These are phyloP conservation scores for Xylariaceae sp. DNA, from an alignment of 2,329 filamentous ascomycete species.

Conservation along the genomic window DNA sequence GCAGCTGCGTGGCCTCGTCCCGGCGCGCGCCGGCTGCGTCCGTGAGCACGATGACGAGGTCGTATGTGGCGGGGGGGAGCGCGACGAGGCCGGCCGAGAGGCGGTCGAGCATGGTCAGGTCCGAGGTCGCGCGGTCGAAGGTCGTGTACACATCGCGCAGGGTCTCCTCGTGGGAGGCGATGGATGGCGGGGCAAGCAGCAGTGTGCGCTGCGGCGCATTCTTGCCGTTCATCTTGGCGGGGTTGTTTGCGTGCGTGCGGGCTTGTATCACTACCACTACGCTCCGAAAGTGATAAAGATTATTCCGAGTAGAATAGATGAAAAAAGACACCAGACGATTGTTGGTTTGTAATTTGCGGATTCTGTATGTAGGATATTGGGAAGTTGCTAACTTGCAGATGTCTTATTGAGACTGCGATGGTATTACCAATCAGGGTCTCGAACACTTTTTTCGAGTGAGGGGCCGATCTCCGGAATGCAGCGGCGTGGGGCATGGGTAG, in stretches of 20 bases:
- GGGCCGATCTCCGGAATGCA: slow-evolving; percentile 24
- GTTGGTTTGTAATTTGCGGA: slow-evolving; percentile 4
- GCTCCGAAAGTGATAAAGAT: too few species aligned
- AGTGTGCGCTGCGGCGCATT: slow-evolving; percentile 62
- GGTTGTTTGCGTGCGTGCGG: not conserved
- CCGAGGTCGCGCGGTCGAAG: slow-evolving; percentile 77
- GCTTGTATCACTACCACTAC: too few species aligned
- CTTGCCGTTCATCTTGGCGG: slow-evolving; percentile 29
- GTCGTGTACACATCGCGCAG: slow-evolving; percentile 73
- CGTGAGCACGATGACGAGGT: slow-evolving; percentile 81
- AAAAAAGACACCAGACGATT: slow-evolving; percentile 3
- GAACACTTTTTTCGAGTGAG: slow-evolving; percentile 17
- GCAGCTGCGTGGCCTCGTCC: slow-evolving; percentile 67
- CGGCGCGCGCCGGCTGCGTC: slow-evolving; percentile 71
- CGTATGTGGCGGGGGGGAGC: slow-evolving; percentile 79
- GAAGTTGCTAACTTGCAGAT: slow-evolving; percentile 1
- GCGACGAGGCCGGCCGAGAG: slow-evolving; percentile 80
- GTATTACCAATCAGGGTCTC: slow-evolving; percentile 24
- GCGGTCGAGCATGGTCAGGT: slow-evolving; percentile 97
- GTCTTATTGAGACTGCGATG: not conserved
- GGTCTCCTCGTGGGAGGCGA: slow-evolving; percentile 82
- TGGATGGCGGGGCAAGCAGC: slow-evolving; percentile 86
- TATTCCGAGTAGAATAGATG: not conserved
- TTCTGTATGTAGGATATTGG: too few species aligned
- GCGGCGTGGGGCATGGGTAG: too few species aligned